phyloP scores from a whole-genome alignment of 495 filamentous ascomycete species.

The Annulohypoxylon moriforme region DNA sequence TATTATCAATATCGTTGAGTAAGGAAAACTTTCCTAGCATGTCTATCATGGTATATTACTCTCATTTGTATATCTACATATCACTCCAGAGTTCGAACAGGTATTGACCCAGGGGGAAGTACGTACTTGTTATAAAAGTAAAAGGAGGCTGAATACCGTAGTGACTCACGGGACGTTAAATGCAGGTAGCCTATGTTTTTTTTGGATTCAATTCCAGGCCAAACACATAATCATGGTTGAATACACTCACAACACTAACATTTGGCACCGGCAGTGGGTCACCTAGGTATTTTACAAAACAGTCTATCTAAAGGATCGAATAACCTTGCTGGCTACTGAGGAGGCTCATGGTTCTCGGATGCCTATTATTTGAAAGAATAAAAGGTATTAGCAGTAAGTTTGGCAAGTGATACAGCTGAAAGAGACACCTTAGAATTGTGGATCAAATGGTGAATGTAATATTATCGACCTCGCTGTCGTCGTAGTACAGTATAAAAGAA shows the following conservation, averaged over 20 bases:
- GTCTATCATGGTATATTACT: neutral
- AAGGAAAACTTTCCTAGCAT: too few species aligned
- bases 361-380: neutral
- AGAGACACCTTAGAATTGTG: neutral
- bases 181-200: neutral
- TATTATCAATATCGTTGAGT: too few species aligned
- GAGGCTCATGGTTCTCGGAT: neutral
- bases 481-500: neutral
- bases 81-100: too few species aligned
- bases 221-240: neutral
- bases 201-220: neutral
- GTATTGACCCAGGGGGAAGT: too few species aligned
- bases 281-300: too few species aligned
- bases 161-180: neutral
- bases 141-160: neutral
- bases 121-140: neutral
- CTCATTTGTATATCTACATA: too few species aligned
- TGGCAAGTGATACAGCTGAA: neutral
- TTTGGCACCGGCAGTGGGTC: too few species aligned
- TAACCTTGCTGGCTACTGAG: too few species aligned
- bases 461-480: neutral
- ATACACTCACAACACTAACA: too few species aligned
- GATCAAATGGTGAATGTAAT: neutral
- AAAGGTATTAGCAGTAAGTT: neutral
- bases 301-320: too few species aligned